Evolutionary conservation across 2,329 filamentous ascomycete genomes (phyloP).

Genomic region (Fusarium mangiferae): DNA sequence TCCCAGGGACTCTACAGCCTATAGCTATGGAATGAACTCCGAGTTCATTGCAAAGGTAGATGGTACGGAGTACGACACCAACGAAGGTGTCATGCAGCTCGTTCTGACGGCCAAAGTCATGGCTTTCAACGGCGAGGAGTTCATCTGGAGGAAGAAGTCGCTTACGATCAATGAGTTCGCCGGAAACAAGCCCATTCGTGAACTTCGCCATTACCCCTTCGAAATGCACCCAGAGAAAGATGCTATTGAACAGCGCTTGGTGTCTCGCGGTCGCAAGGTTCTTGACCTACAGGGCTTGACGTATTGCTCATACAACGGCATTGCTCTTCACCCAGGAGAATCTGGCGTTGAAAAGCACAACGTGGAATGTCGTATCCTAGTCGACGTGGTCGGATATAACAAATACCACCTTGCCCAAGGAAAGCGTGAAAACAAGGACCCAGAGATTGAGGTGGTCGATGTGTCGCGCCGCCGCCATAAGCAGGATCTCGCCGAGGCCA

Average conservation of each 20-base stretch:
- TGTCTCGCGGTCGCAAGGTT: constrained; percentile 51
- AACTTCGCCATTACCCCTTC: constrained; percentile 53
- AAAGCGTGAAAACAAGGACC: constrained; percentile 50
- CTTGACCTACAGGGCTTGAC: constrained; percentile 55
- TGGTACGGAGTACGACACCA: constrained; percentile 45
- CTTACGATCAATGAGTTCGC: constrained; percentile 48
- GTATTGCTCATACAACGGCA: constrained; percentile 55
- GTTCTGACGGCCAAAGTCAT: constrained; percentile 49
- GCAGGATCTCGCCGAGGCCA: constrained; percentile 11
- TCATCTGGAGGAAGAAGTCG: constrained; percentile 52
- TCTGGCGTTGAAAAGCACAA: constrained; percentile 46
- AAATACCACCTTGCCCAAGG: constrained; percentile 53
- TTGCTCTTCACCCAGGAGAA: constrained; percentile 47
- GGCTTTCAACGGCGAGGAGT: constrained; percentile 53
- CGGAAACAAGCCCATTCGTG: constrained; percentile 55
- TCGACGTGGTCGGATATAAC: constrained; percentile 56
- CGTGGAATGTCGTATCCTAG: constrained; percentile 53
- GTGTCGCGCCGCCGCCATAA: constrained; percentile 3
- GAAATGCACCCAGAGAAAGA: constrained; percentile 47
- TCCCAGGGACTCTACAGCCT: constrained; percentile 52
- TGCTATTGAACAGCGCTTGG: constrained; percentile 44
- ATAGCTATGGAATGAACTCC: constrained; percentile 52
- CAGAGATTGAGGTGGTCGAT: constrained; percentile 40
- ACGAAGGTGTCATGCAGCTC: constrained; percentile 28
- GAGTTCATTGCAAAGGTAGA: constrained; percentile 55